These are phyloP conservation scores for Russula brevipes DNA, from an alignment of 768 basidiomycete species.

Conservation along the genomic window DNA sequence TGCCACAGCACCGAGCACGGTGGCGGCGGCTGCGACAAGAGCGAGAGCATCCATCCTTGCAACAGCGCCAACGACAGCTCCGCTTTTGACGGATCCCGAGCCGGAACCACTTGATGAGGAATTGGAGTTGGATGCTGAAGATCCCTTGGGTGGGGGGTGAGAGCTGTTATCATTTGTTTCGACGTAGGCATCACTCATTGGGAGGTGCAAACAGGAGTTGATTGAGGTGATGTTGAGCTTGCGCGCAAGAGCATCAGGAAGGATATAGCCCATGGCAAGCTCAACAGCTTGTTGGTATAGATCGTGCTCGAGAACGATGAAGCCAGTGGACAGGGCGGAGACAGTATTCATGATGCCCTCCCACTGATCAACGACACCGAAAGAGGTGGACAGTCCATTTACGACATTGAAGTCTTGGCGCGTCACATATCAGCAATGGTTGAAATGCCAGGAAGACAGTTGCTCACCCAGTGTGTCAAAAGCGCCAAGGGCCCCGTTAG, in stretches of 20 bases:
- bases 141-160: slow-evolving; percentile 42
- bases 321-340: slow-evolving; percentile 57
- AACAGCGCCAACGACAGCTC: neutral
- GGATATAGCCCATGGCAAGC: slow-evolving; percentile 79
- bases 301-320: slow-evolving; percentile 87
- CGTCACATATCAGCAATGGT: slow-evolving; percentile 6
- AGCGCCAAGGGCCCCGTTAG: slow-evolving; percentile 35
- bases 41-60: neutral
- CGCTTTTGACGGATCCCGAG: neutral
- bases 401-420: slow-evolving; percentile 73
- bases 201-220: slow-evolving; percentile 56
- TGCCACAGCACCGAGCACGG: neutral
- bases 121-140: no score
- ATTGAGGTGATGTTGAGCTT: slow-evolving; percentile 67
- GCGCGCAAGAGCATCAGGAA: slow-evolving; percentile 72
- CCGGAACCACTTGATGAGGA: neutral
- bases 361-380: slow-evolving; percentile 66
- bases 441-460: neutral
- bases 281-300: slow-evolving; percentile 82
- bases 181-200: slow-evolving; percentile 63
- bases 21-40: neutral
- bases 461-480: slow-evolving; percentile 65
- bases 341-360: slow-evolving; percentile 64
- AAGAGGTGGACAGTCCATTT: slow-evolving; percentile 51
- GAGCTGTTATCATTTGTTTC: slow-evolving; percentile 74